Percentiles rank a stretch among this genome's conserved stretches.
These are phyloP conservation scores for Russula virescens DNA, from an alignment of 768 basidiomycete species.

Conservation along the genomic window DNA sequence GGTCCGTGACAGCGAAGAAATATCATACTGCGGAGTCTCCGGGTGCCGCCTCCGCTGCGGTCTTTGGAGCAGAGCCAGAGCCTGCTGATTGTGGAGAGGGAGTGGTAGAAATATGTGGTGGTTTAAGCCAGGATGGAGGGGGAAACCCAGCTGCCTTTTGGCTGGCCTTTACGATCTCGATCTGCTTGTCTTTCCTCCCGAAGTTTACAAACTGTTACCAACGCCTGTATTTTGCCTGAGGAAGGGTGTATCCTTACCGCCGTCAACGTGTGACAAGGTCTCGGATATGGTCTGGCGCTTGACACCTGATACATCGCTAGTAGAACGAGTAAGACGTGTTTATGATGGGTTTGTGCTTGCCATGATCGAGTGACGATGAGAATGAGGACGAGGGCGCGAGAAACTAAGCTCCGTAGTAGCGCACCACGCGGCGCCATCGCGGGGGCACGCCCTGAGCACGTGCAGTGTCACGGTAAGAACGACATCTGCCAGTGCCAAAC, in stretches of 20 bases:
- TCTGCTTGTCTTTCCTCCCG: constrained; percentile 20
- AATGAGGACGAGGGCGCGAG: no score
- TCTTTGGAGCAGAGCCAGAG: neutral
- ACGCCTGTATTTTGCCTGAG: constrained; percentile 18
- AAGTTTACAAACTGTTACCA: constrained; percentile 22
- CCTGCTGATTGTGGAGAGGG: neutral
- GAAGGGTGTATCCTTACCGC: constrained; percentile 7
- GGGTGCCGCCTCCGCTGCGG: neutral
- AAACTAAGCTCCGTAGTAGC: no score
- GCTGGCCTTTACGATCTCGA: constrained; percentile 4
- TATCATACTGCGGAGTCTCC: neutral
- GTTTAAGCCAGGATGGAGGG: constrained; percentile 22
- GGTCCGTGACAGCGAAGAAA: no score
- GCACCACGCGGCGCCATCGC: no score
- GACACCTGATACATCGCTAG: constrained; percentile 2
- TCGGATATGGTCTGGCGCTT: neutral
- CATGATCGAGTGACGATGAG: neutral
- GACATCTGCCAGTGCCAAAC: no score
- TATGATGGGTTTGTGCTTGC: constrained; percentile 3
- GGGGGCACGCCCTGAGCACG: no score
- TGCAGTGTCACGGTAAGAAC: no score
- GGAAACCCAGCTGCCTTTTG: constrained; percentile 16
- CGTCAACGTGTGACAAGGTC: constrained; percentile 1
- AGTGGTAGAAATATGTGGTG: neutral
- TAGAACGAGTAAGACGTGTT: constrained; percentile 9